These are phyloP conservation scores for Cyberlindnera suaveolens DNA, from an alignment of 805 yeast species.

Conservation along the genomic window DNA sequence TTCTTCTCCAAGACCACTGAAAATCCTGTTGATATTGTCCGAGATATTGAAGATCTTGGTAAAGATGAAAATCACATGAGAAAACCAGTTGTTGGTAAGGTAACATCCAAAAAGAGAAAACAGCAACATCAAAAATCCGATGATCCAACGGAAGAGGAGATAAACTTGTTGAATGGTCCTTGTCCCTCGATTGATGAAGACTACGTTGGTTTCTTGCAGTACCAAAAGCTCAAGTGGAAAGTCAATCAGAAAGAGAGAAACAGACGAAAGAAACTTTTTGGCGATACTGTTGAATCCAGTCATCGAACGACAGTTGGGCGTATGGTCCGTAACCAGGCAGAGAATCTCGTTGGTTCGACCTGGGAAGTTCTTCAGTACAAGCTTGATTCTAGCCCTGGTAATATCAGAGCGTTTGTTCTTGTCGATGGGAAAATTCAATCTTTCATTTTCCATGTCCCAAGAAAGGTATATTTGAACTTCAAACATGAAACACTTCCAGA, in stretches of 20 bases:
- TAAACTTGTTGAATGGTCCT: conserved; percentile 40
- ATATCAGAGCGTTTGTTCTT: conserved; percentile 61
- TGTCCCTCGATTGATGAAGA: conserved; percentile 67
- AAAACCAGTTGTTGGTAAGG: conserved; percentile 30
- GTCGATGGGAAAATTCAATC: conserved; percentile 70
- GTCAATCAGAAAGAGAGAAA: conserved; percentile 65
- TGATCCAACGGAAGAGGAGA: conserved; percentile 42
- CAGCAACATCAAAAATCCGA: conserved; percentile 27
- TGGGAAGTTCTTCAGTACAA: conserved; percentile 85
- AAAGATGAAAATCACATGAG: conserved; percentile 23
- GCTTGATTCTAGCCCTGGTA: conserved; percentile 59
- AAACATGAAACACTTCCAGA: conserved; percentile 31
- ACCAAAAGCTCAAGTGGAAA: conserved; percentile 86
- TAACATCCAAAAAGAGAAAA: conserved; percentile 28
- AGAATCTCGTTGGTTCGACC: conserved; percentile 61
- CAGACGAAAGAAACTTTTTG: conserved; percentile 75
- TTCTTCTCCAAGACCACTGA: conserved; percentile 47
- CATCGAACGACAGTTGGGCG: conserved; percentile 59
- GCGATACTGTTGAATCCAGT: conserved; percentile 47
- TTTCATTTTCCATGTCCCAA: conserved; percentile 67
- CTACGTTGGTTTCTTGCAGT: conserved; percentile 59
- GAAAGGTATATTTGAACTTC: conserved; percentile 51
- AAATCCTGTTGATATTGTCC: conserved; percentile 36
- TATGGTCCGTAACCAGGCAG: conserved; percentile 73
- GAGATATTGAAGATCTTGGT: conserved; percentile 76